These are phyloP conservation scores for Yamagishiella unicocca DNA, from an alignment of 139 green algal genomes.

Conservation along the genomic window DNA sequence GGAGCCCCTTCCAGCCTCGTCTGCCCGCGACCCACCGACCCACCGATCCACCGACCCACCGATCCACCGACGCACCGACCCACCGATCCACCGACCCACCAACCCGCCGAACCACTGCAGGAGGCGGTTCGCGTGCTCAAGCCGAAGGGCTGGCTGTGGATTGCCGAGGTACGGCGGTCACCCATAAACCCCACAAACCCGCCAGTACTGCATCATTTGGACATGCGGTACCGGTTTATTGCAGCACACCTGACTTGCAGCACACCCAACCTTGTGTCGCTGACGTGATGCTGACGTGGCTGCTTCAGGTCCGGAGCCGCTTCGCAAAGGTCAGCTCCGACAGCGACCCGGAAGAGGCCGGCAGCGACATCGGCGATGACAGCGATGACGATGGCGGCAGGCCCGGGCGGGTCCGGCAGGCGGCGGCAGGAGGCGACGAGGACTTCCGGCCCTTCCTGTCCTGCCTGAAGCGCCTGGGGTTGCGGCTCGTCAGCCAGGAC, in stretches of 20 bases:
- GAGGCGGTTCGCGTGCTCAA: slow-evolving; percentile 91
- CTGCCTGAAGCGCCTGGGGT: slow-evolving; percentile 73
- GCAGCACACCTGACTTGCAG: no score
- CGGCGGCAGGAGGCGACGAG: slow-evolving; percentile 32
- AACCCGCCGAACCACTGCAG: neutral
- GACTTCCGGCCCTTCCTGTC: slow-evolving; percentile 76
- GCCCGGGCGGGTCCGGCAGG: slow-evolving; percentile 6
- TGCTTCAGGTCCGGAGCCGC: slow-evolving; percentile 72
- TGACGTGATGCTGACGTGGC: no score
- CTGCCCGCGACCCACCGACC: no score
- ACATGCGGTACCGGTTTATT: no score
- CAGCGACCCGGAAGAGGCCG: no score
- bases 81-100: no score
- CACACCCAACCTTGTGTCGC: no score
- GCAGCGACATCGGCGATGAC: neutral
- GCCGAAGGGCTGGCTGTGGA: slow-evolving; percentile 85
- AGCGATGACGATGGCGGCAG: neutral
- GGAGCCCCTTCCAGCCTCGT: neutral
- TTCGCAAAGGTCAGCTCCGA: slow-evolving; percentile 54
- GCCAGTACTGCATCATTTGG: no score
- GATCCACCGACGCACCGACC: no score
- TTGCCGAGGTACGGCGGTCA: slow-evolving; percentile 94
- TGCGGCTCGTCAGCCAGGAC: slow-evolving; percentile 69
- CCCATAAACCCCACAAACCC: no score
- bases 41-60: no score